Percentiles rank a stretch among this genome's conserved stretches.
Evolutionary conservation across 352 stramenopile species (phyloP).

Genomic region (Phytophthora syringae): DNA sequence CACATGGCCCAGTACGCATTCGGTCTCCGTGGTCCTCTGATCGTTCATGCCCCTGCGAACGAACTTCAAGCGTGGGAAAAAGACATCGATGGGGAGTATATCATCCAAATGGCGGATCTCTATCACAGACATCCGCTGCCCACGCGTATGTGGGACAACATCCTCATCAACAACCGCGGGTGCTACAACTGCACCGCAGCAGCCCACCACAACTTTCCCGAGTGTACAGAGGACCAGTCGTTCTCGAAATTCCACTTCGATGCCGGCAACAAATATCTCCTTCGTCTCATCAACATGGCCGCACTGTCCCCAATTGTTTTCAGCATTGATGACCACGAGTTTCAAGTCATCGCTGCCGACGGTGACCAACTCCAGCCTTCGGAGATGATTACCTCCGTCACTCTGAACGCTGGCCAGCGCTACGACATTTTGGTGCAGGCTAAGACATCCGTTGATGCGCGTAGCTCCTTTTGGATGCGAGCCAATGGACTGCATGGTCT

Average conservation of each 20-base stretch:
- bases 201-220: constrained; percentile 13
- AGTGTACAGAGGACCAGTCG: constrained; percentile 26
- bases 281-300: constrained; percentile 50
- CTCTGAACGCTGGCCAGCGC: constrained; percentile 38
- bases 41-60: constrained; percentile 33
- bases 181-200: constrained; percentile 46
- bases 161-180: constrained; percentile 47
- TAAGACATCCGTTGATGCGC: neutral
- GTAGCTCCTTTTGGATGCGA: constrained; percentile 39
- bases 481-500: constrained; percentile 30
- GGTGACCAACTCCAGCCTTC: constrained; percentile 37
- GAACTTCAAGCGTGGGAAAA: constrained; percentile 24
- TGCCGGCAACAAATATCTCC: constrained; percentile 36
- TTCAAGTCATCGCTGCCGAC: constrained; percentile 44
- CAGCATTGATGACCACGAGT: constrained; percentile 48
- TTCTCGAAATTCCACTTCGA: constrained; percentile 37
- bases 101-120: constrained; percentile 37
- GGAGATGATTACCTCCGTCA: constrained; percentile 33
- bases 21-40: constrained; percentile 40
- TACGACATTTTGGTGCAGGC: constrained; percentile 44
- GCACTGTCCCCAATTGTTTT: constrained; percentile 43
- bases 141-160: constrained; percentile 37
- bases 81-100: constrained; percentile 33
- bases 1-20: constrained; percentile 38
- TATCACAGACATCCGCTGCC: constrained; percentile 30